Percentiles rank a stretch among this genome's conserved stretches.
phyloP scores from a whole-genome alignment of 306 rosid species.

The Quercus wislizeni region DNA sequence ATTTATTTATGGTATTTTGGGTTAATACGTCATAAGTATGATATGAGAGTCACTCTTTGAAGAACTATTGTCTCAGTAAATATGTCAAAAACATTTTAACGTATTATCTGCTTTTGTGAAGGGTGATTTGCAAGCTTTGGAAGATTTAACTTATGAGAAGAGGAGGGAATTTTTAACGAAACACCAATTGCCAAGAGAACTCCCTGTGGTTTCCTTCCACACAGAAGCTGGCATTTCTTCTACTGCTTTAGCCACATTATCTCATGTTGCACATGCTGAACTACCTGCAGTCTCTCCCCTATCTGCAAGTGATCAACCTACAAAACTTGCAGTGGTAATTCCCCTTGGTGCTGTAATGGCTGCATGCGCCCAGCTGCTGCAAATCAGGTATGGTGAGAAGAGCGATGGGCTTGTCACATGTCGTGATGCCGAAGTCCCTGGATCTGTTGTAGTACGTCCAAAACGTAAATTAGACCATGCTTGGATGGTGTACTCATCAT shows the following conservation, averaged over 20 bases:
- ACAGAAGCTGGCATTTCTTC: constrained; percentile 91
- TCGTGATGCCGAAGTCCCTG: constrained; percentile 91
- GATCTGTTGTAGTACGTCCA: constrained; percentile 83
- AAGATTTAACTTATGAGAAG: constrained; percentile 90
- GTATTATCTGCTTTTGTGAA: constrained; percentile 30
- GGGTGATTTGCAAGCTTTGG: constrained; percentile 97
- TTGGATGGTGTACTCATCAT: constrained; percentile 94
- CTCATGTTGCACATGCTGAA: constrained; percentile 92
- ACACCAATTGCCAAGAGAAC: constrained; percentile 72
- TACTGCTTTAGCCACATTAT: constrained; percentile 70
- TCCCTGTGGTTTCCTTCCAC: constrained; percentile 74
- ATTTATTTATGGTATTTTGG: not conserved
- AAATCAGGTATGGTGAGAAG: constrained; percentile 80
- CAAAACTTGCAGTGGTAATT: constrained; percentile 79
- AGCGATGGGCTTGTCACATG: constrained; percentile 94
- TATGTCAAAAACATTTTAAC: constrained; percentile 1
- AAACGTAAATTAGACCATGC: constrained; percentile 84
- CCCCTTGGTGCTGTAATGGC: constrained; percentile 99
- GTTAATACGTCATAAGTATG: not conserved
- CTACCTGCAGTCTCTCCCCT: constrained; percentile 50
- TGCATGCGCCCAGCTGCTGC: constrained; percentile 92
- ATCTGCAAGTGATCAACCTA: constrained; percentile 44
- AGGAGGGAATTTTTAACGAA: constrained; percentile 71
- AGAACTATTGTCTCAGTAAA: not conserved
- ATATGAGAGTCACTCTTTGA: not conserved